Conservation (phyloP, 495 filamentous ascomycete genomes). For the Penicillium herquei region DNA sequence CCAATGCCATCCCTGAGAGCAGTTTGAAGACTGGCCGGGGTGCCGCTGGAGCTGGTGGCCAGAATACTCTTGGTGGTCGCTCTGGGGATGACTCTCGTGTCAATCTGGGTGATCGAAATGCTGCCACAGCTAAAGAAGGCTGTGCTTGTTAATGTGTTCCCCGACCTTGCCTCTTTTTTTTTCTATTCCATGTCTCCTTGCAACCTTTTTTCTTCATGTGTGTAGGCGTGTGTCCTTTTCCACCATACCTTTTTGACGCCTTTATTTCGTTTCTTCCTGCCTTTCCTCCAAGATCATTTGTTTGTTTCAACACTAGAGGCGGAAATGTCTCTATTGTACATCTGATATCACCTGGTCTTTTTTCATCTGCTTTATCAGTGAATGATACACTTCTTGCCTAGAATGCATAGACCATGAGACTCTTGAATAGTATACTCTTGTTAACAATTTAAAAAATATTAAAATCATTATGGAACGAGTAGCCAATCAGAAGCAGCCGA, state of each 20-base stretch:
- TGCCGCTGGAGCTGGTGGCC: conserved; percentile 52
- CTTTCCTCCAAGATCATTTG: background rate
- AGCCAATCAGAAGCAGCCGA: conserved; percentile 21
- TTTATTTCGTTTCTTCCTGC: conserved; percentile 1
- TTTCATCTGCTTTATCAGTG: background rate
- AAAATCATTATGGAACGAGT: background rate
- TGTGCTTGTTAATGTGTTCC: conserved; percentile 72
- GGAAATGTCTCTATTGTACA: conserved; percentile 2
- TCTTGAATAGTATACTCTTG: background rate
- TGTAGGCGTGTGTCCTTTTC: conserved; percentile 17
- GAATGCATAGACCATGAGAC: background rate
- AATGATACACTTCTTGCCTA: conserved; percentile 1
- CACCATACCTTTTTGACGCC: background rate
- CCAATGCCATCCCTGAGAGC: conserved; percentile 94
- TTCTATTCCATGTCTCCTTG: too few relatives aligned
- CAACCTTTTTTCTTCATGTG: conserved; percentile 11
- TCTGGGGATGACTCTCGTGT: conserved; percentile 44
- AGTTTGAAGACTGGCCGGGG: conserved; percentile 84
- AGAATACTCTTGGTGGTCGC: conserved; percentile 39
- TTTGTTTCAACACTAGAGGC: background rate
- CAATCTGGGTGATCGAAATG: conserved; percentile 42
- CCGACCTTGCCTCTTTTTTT: background rate
- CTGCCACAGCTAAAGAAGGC: conserved; percentile 74
- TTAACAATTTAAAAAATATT: too few relatives aligned
- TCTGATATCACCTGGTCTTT: conserved; percentile 7